A percentile compares a stretch with the other conserved stretches of the same genome.
These are phyloP conservation scores for Leccinum boreale DNA, from an alignment of 768 basidiomycete species.

Conservation along the genomic window DNA sequence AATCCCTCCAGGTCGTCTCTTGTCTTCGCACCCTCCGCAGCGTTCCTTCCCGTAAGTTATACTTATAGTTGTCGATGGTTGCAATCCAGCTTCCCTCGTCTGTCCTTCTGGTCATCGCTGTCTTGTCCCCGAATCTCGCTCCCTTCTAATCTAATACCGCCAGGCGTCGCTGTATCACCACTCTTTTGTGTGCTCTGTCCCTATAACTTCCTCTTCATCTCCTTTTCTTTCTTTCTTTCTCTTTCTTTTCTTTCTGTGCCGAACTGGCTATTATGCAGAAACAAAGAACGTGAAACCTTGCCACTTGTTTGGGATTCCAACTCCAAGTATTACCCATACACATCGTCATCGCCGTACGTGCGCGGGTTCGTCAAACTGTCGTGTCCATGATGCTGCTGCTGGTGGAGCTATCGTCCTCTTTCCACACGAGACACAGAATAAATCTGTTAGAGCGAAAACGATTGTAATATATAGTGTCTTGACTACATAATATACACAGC, in stretches of 20 bases:
- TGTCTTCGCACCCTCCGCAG: slow-evolving; percentile 2
- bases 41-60: slow-evolving; percentile 4
- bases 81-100: slow-evolving; percentile 1
- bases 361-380: background rate
- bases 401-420: background rate
- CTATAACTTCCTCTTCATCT: background rate
- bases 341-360: background rate
- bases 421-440: background rate
- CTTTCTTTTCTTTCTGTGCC: slow-evolving; percentile 2
- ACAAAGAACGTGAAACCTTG: slow-evolving; percentile 1
- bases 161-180: slow-evolving; percentile 25
- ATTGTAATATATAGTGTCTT: background rate
- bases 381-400: background rate
- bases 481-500: background rate
- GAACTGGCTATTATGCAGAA: slow-evolving; percentile 14
- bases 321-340: background rate
- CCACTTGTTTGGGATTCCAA: slow-evolving; percentile 5
- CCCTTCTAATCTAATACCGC: slow-evolving; percentile 11
- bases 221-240: background rate
- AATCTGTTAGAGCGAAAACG: background rate
- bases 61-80: slow-evolving; percentile 14
- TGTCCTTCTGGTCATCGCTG: background rate
- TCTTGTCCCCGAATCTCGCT: background rate
- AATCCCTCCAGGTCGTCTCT: background rate
- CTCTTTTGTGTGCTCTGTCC: slow-evolving; percentile 18